Base-by-base conservation (phyloP, 495 filamentous ascomycete species). In the Durotheca rogersii region DNA sequence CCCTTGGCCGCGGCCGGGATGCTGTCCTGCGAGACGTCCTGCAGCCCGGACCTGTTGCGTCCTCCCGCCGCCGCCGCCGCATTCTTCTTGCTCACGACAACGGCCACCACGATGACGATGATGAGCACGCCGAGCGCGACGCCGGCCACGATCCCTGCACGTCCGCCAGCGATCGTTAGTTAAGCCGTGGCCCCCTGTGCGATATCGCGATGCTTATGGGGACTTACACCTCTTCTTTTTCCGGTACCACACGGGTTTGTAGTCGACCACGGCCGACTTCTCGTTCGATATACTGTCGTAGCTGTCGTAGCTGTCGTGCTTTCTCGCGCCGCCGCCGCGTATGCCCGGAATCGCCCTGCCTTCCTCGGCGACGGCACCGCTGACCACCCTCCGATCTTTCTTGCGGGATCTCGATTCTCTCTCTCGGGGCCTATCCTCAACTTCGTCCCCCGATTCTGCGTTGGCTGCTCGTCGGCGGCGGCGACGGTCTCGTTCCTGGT, bases 31-130 rank as follows among this genome's bases (percentile, higher is more conserved):
- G 77, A 78, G 16, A 90, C 71, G 15, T 74, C 70, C 45, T 77
- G 64, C 12, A 94, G 71, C 54, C 81, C 86, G 2, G 73, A 69
- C 1, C 81, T 72, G 12, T 65, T 64, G 11, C 61, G n/a, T n/a
- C n/a, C n/a, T 41, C 15, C 68, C 58, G 9, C 58, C 66, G 3
- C 62, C 54, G 10, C n/a, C n/a, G 67, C 58, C 6, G 66, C 53
- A 16, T 84, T 80, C 51, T 89, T 87, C 53, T 87, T 84, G 19
- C 81, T 83, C 25, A 86, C 76, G 9, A 87, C 75, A 3, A 92
- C 76, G 0, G 83, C 90, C 35, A 90, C 82, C 0, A 79, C 80
- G 35, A 94, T 86, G 41, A 89, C 77, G 35, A 95, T 84, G 11
- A 89, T 72, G 6, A 91, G 51, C 12, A 90, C 32, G 2, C 89